These are phyloP conservation scores for Closterium sp. DNA, from an alignment of 139 green algal species.

Conservation along the genomic window DNA sequence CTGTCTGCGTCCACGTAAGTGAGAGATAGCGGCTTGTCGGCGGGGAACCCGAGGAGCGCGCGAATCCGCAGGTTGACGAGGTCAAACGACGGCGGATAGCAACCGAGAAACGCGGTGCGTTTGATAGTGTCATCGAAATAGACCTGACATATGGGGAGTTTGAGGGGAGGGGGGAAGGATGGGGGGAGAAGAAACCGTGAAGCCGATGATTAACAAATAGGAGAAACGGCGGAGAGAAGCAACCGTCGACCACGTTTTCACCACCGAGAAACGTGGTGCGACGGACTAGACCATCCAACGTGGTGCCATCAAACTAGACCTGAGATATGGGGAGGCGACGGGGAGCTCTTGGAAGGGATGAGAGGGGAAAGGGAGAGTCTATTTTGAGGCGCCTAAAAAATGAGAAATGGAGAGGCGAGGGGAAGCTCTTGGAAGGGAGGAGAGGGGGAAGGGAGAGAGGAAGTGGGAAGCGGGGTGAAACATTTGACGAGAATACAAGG, in stretches of 20 bases:
- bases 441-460: neutral
- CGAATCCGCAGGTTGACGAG: neutral
- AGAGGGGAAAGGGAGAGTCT: neutral
- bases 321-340: neutral
- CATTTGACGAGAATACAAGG: no score
- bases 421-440: neutral
- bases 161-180: no score
- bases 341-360: neutral
- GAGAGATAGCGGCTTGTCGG: neutral
- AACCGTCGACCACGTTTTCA: no score
- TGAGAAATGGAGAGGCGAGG: neutral
- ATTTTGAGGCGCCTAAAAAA: no score
- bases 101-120: neutral
- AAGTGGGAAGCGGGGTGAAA: neutral
- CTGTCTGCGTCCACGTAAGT: neutral
- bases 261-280: neutral
- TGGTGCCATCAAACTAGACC: neutral
- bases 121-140: neutral
- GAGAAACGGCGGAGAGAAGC: no score
- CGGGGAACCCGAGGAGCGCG: neutral
- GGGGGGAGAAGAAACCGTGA: no score
- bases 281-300: no score
- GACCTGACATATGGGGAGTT: neutral
- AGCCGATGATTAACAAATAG: no score
- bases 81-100: neutral